phyloP scores from a whole-genome alignment of 352 stramenopile species.

The Globisporangium lucens region DNA sequence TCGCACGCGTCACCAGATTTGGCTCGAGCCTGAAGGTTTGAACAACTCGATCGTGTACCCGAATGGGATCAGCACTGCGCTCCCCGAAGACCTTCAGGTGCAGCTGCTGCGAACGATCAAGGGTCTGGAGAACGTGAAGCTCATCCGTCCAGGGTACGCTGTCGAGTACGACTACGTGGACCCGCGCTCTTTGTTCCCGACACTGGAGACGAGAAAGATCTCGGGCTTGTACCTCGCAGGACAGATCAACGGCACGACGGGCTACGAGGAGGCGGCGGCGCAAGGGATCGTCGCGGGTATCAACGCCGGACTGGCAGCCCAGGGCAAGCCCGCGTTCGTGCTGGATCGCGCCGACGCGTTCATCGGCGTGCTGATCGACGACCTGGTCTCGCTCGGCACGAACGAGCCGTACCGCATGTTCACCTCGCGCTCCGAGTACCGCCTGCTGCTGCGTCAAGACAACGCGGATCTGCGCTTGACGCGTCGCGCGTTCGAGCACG shows the following conservation, averaged over 20 bases:
- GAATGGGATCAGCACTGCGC: conserved; percentile 93
- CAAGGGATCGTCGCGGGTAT: conserved; percentile 97
- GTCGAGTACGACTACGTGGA: conserved; percentile 99
- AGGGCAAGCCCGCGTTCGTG: conserved; percentile 74
- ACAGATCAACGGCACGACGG: conserved; percentile 99
- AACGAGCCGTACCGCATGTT: conserved; percentile 99
- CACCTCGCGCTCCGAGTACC: conserved; percentile 94
- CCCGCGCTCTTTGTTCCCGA: conserved; percentile 90
- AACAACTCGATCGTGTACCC: conserved; percentile 97
- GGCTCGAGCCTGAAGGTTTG: conserved; percentile 97
- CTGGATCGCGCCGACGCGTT: conserved; percentile 95
- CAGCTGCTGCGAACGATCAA: conserved; percentile 94
- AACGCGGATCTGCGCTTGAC: conserved; percentile 98
- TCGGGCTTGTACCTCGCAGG: conserved; percentile 93
- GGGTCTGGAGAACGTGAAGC: conserved; percentile 94
- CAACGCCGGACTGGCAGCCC: conserved; percentile 89
- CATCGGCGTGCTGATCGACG: conserved; percentile 98
- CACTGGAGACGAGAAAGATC: conserved; percentile 95
- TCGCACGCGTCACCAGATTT: conserved; percentile 87
- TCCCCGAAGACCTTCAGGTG: conserved; percentile 94
- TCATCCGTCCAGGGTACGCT: conserved; percentile 96
- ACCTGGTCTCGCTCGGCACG: conserved; percentile 96
- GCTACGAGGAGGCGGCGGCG: conserved; percentile 98
- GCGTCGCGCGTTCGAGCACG: conserved; percentile 84
- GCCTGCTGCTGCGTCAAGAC: conserved; percentile 86